Conservation (phyloP, 1,284 basidiomycete species). For the Ustilago nuda region DNA sequence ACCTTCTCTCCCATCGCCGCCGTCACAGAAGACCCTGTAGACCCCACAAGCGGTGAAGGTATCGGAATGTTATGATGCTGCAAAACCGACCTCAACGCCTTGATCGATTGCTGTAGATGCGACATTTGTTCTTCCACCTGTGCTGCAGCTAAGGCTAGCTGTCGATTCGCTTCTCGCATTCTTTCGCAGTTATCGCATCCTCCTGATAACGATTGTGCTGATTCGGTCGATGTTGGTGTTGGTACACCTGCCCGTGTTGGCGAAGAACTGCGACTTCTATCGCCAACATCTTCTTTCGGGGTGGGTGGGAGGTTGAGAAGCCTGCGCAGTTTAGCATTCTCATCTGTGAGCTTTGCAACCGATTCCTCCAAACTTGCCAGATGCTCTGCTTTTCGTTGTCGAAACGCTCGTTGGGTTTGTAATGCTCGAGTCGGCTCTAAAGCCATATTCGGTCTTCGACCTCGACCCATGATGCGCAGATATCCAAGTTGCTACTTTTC, state of each 20-base stretch:
- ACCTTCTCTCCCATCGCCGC: background rate
- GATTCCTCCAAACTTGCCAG: slow-evolving; percentile 35
- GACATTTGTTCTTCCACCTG: slow-evolving; percentile 25
- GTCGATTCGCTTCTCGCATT: slow-evolving; percentile 23
- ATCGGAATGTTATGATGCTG: slow-evolving; percentile 22
- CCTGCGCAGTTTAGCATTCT: slow-evolving; percentile 34
- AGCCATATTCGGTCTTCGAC: slow-evolving; percentile 47
- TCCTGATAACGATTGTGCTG: background rate
- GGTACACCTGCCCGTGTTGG: too few species aligned
- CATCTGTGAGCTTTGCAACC: slow-evolving; percentile 28
- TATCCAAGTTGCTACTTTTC: too few species aligned
- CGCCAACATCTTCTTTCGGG: background rate
- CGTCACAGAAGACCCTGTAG: background rate
- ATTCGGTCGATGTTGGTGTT: background rate
- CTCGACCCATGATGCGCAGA: slow-evolving; percentile 42
- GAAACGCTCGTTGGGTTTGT: slow-evolving; percentile 54
- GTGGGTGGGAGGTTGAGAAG: slow-evolving; percentile 16
- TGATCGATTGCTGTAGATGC: slow-evolving; percentile 22
- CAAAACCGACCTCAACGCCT: slow-evolving; percentile 26
- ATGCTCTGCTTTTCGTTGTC: slow-evolving; percentile 55
- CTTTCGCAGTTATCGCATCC: slow-evolving; percentile 21
- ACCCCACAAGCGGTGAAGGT: background rate
- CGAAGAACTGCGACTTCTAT: slow-evolving; percentile 2
- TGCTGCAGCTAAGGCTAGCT: slow-evolving; percentile 22
- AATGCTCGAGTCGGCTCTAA: slow-evolving; percentile 54